Base-by-base conservation (phyloP, 371 early-diverging fungal genomes). In the Zychaea mexicana region DNA sequence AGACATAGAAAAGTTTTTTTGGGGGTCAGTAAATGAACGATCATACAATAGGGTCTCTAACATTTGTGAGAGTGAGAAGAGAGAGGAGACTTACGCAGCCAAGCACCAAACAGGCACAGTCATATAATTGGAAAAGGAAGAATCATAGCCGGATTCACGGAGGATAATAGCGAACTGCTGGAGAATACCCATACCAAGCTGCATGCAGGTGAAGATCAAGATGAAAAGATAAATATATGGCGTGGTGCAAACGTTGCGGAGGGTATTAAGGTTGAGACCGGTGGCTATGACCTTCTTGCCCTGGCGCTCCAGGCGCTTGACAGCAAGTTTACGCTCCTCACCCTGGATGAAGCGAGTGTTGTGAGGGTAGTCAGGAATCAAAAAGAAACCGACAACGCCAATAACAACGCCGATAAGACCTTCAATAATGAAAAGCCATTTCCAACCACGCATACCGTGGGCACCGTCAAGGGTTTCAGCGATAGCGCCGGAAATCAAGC, bases 291-390 rank as follows among this genome's bases (percentile, higher is more conserved):
- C 54, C 42, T 62, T 66, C 28, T 53, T 64, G 22, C 79, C 79
- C 58, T 79, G 77, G 32, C 69, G 69, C 42, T 71, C 64, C 27
- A 88, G 74, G 45, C 90, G 77, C 15, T 64, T 28, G 2, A 72
- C 65, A 8, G 87, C 84, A n/a, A 87, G 56, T 2, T 73, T 73
- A 21, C 82, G 75, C 65, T 86, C 79, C 58, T 79, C 79, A 8
- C 70, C 65, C 19, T 69, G 70, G 33, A 91, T 69, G 66, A 82
- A 89, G n/a, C 63, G 63, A 17, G 72, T 61, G 72, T 81, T 59
- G 64, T 81, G 38, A 63, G 91, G 90, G 46, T 73, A 85, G 65
- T 86, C 76, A 26, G 92, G 88, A n/a, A 92, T 67, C 7, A 80
- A 27, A 38, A 73, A 80, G 64, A 66, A 77, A 13, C 79, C 81